Base-by-base conservation (phyloP, 176 grass and related monocot species). In the Sorghum bicolor region DNA sequence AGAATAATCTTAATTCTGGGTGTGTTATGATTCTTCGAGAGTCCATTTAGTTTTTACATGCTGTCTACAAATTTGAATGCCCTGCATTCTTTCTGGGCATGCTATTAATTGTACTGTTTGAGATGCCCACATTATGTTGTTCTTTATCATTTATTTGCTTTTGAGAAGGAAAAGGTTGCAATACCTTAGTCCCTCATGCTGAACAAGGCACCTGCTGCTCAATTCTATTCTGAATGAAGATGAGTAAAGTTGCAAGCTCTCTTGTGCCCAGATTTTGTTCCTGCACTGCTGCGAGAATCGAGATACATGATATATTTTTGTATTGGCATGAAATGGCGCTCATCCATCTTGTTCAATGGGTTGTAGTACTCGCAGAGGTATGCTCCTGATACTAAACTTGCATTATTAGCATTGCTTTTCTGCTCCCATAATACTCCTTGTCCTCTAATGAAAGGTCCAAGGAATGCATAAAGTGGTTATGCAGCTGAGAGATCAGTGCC, bases 381-480 rank as follows among this genome's bases (percentile, higher is more conserved):
- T 40, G 34, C 29, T 73, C 33, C 8, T 47, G 80, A 83, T 90
- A 14, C 80, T 75, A 75, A 80, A 83, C 75, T 90, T 87, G 84
- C 80, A n/a, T 40, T 24, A 5, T 38, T 33, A 79, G n/a, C 64
- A 74, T 43, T 86, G 45, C 88, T 79, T 90, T 82, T 78, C 6
- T 74, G 33, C 33, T 68, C 14, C 6, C 7, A 11, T 50, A 55
- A 19, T 20, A 44, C 29, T 45, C 22, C 26, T 64, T 37, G 10
- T 12, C 19, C 39, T 65, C n/a, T 37, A 20, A 77, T 58, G 5
- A 66, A 48, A 68, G 25, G 64, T 19, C 9, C 11, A 70, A 86
- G 83, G 57, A 72, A 86, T 77, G 78, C 73, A 90, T 78, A 82
- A 90, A 79, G 75, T 75, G 61, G 24, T 25, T 55, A n/a, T 53